These are phyloP conservation scores for Oryza meyeriana DNA, from an alignment of 176 grass and related monocot genomes.

Conservation along the genomic window DNA sequence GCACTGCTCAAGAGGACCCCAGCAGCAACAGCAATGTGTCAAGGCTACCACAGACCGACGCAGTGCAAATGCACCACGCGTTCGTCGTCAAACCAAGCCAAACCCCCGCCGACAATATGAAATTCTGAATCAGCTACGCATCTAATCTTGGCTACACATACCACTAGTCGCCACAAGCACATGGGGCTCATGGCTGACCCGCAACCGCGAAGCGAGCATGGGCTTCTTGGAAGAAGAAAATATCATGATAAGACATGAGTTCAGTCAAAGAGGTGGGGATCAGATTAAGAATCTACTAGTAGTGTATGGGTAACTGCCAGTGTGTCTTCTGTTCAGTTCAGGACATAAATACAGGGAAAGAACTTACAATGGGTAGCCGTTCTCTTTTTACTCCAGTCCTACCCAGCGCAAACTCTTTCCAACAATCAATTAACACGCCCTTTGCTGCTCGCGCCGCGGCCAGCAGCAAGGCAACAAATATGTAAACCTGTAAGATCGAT, in stretches of 20 bases:
- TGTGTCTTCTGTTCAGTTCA: conserved; percentile 13
- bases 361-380: conserved; percentile 29
- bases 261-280: background rate
- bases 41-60: no score
- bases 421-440: conserved; percentile 47
- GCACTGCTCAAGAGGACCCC: no score
- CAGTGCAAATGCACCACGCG: background rate
- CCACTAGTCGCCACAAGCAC: no score
- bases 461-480: conserved; percentile 40
- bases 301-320: background rate
- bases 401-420: conserved; percentile 40
- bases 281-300: conserved; percentile 10
- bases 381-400: background rate
- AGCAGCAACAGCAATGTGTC: no score
- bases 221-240: background rate
- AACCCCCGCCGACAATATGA: background rate
- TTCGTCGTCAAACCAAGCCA: background rate
- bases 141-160: no score
- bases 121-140: no score
- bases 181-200: no score
- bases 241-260: background rate
- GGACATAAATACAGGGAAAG: conserved; percentile 55
- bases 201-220: background rate
- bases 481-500: conserved; percentile 35
- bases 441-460: conserved; percentile 8